Base-by-base conservation (phyloP, 78 protist genomes). In the Dictyostelium discoideum region DNA sequence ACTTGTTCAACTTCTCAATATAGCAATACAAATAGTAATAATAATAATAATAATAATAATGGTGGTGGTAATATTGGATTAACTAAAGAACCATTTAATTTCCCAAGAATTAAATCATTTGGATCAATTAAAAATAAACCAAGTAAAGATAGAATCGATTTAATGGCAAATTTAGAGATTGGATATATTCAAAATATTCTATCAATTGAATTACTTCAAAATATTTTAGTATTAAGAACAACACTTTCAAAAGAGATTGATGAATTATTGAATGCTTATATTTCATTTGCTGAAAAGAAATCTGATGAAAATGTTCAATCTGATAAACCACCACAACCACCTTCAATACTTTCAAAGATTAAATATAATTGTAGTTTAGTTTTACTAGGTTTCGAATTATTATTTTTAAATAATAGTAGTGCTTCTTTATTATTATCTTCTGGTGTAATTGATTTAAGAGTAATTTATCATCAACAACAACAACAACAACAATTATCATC, bases 51-150 rank as follows among this genome's bases (percentile, higher is more conserved):
- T 39, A 76, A 22, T n/a, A 22, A 0, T 42, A 1, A 2, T 40
- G 8, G 3, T 32, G 37, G 37, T 14, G 26, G 39, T 22, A 79
- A 79, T 79, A 79, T 79, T 44, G 84, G 39, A n/a, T 60, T 90
- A 5, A 54, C 83, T 29, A 82, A 48, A 37, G 95, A 90, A 18
- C 95, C 95, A 54, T 77, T 90, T 65, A 80, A 63, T 82, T 63
- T 90, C 22, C 95, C 95, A 16, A 40, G 76, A 54, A 90, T 90
- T 42, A 90, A 82, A 82, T 86, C 95, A 69, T 90, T 82, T 73
- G 95, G 95, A 20, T 32, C 60, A 22, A 48, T 90, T 39, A 90
- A 90, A 69, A 82, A 50, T n/a, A 40, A 72, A 13, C 87, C 73
- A 32, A 46, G 65, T 9, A 84, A 84, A 39, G 87, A 84, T 84